Percentiles rank a stretch among this genome's conserved stretches.
These are phyloP conservation scores for Candida neerlandica DNA, from an alignment of 1,139 yeast genomes.

Conservation along the genomic window DNA sequence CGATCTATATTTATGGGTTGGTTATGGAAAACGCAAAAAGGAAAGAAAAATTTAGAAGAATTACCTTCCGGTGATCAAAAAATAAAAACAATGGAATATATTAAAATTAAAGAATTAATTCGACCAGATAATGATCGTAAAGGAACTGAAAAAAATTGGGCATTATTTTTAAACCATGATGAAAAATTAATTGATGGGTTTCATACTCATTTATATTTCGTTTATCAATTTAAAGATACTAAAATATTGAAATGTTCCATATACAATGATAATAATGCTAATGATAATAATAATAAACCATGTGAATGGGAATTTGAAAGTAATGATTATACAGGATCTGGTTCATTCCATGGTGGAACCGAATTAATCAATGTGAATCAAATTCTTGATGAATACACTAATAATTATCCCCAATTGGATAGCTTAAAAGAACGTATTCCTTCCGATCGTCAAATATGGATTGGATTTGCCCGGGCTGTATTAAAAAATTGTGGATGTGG, in stretches of 20 bases:
- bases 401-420: constrained; percentile 4
- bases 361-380: constrained; percentile 26
- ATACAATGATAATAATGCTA: constrained; percentile 14
- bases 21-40: constrained; percentile 43
- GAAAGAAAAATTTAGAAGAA: constrained; percentile 33
- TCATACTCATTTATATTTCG: constrained; percentile 25
- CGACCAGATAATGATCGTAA: constrained; percentile 18
- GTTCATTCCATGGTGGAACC: constrained; percentile 41
- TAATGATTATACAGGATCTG: constrained; percentile 23
- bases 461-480: constrained; percentile 53
- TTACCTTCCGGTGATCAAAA: constrained; percentile 12
- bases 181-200: constrained; percentile 19
- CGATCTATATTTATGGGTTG: constrained; percentile 39
- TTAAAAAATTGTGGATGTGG: constrained; percentile 53
- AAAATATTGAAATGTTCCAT: constrained; percentile 28
- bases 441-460: constrained; percentile 46
- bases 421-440: constrained; percentile 10
- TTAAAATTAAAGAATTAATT: constrained; percentile 28
- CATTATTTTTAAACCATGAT: constrained; percentile 26
- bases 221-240: constrained; percentile 28
- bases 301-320: constrained; percentile 32
- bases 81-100: constrained; percentile 22
- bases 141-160: constrained; percentile 33
- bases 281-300: constrained; percentile 1
- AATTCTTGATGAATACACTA: constrained; percentile 16